Percentiles rank a stretch among this genome's conserved stretches.
phyloP scores from a whole-genome alignment of 345 rosid genomes.

The Lepidium africanum region DNA sequence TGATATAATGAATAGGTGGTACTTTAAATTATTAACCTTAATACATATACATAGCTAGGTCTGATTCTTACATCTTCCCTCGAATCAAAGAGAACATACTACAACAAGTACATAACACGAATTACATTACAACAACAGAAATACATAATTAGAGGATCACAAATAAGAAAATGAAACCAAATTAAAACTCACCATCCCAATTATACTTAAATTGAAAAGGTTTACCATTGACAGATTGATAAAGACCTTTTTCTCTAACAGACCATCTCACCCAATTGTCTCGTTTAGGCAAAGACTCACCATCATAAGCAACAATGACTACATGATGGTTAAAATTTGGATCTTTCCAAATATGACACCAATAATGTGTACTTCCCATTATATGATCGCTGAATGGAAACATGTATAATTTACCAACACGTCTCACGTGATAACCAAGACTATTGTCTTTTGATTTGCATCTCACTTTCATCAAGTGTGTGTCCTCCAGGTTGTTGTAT shows the following conservation, averaged over 20 bases:
- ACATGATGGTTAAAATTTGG: background rate
- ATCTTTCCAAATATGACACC: background rate
- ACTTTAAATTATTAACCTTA: no score
- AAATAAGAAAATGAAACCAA: background rate
- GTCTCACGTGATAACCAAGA: background rate
- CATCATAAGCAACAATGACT: background rate
- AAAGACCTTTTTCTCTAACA: background rate
- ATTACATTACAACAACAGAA: background rate
- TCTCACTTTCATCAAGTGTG: background rate
- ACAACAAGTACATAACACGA: background rate
- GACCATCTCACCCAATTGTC: constrained; percentile 6
- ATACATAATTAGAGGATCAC: background rate
- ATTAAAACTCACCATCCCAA: background rate
- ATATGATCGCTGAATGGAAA: background rate
- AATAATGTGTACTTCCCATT: background rate
- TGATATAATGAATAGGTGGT: no score
- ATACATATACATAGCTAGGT: background rate
- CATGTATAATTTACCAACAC: accelerated
- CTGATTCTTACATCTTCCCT: background rate
- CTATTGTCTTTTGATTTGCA: background rate
- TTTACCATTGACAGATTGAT: background rate
- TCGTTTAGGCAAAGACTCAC: background rate
- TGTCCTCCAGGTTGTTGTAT: background rate
- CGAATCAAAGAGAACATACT: background rate
- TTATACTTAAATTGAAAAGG: background rate